Base-by-base conservation (phyloP, 495 filamentous ascomycete species). In the Tuber microsphaerosporum region DNA sequence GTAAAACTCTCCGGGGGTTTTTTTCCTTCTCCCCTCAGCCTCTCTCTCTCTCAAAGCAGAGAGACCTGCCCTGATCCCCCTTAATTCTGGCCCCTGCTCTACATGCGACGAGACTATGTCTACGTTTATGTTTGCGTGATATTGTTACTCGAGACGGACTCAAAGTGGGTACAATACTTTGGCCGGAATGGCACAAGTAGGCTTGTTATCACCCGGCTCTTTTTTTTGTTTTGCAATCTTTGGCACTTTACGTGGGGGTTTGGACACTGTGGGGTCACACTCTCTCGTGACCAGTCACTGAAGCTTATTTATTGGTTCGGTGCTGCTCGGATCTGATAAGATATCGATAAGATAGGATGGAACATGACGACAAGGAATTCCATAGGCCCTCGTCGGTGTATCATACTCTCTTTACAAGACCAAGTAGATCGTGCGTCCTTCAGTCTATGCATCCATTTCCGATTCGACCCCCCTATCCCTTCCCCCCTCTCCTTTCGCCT, bases 401-500 rank as follows among this genome's bases (percentile, higher is more conserved):
- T 41, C 45, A 4, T 17, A 6, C 45, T 14, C 45, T 46, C 20
- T 46, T 20, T 46, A 46, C 45, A 20, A 20, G 45, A 17, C 17
- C 45, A 17, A 0, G 45, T 20, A 46, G 17, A 46, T 46, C 45
- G 16, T 19, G n/a, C 17, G 19, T 14, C 7, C 45, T 46, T 46
- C 39, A 41, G 1, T 20, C 45, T 44, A 2, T 44, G 10, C 14
- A 44, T 16, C 17, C 45, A 71, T 77, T 69, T 74, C 43, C 48
- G 68, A 46, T 68, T 37, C 69, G 41, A 26, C 46, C 41, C 51
- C 72, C 48, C 69, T 44, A 48, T 44, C 20, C 46, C 39, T 73
- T 37, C 2, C 72, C 76, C 72, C 72, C 14, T 26, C 69, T 34
- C 48, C 71, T 73, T 43, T 37, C 43, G 41, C 19, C 41, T 41